A percentile compares a stretch with the other conserved stretches of the same genome.
These are phyloP conservation scores for Akanthomyces muscarius DNA, from an alignment of 2,329 filamentous ascomycete species.

Conservation along the genomic window DNA sequence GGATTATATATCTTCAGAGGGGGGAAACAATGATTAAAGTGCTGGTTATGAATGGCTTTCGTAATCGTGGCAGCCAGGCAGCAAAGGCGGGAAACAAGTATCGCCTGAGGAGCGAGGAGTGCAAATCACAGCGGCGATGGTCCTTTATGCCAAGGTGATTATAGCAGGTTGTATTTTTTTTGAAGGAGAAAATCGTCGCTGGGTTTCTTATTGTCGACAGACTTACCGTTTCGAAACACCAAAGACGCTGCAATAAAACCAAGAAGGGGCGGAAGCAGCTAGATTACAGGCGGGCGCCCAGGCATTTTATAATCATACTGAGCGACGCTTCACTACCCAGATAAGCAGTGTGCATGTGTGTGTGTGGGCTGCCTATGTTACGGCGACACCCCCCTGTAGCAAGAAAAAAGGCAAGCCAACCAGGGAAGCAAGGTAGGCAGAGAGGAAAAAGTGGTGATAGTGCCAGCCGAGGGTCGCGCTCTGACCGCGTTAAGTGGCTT, in stretches of 20 bases:
- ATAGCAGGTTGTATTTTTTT: not conserved
- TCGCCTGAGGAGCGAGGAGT: not conserved
- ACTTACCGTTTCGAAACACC: conserved; percentile 6
- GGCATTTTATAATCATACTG: conserved; percentile 8
- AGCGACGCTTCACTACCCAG: not conserved
- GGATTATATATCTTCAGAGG: not conserved
- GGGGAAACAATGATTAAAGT: not conserved
- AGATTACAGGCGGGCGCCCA: not conserved
- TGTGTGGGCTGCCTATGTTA: conserved; percentile 9
- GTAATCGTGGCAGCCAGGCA: conserved; percentile 4
- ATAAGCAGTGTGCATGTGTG: conserved; percentile 8
- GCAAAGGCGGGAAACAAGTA: not conserved
- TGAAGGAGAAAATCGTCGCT: not conserved
- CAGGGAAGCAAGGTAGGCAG: not conserved
- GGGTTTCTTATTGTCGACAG: not conserved
- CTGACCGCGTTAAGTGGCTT: conserved; percentile 11
- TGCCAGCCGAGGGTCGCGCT: not conserved
- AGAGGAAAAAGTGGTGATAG: conserved; percentile 15
- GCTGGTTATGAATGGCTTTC: not conserved
- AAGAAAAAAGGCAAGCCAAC: not conserved
- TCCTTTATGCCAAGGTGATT: not conserved
- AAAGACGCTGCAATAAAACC: conserved; percentile 3
- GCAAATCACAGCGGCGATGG: not conserved
- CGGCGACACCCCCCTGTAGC: conserved; percentile 7
- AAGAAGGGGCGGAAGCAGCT: not conserved